Conservation (phyloP, 1,284 basidiomycete species). For the Cryptococcus floricola region DNA sequence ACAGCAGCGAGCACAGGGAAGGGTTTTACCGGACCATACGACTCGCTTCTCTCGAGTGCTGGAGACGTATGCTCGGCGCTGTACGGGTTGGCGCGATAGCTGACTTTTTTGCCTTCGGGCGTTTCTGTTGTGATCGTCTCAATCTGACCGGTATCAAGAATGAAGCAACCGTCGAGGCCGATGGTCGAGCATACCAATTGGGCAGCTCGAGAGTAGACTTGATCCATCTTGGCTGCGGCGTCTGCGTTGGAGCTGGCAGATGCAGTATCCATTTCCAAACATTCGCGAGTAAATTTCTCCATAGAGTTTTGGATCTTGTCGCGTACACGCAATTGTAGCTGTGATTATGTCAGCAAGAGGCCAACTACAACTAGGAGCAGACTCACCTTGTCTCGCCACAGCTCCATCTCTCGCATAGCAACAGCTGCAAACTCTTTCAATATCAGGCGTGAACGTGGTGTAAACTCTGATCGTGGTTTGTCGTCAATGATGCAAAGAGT, state of each 20-base stretch:
- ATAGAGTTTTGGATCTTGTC: slow-evolving; percentile 92
- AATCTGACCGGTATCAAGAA: slow-evolving; percentile 86
- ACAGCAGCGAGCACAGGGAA: slow-evolving; percentile 38
- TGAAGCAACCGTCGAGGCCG: slow-evolving; percentile 84
- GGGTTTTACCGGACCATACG: slow-evolving; percentile 34
- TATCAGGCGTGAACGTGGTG: slow-evolving; percentile 81
- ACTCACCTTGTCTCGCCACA: slow-evolving; percentile 83
- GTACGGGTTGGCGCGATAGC: slow-evolving; percentile 52
- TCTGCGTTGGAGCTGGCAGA: slow-evolving; percentile 27
- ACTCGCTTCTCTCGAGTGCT: slow-evolving; percentile 30
- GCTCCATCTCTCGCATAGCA: slow-evolving; percentile 91
- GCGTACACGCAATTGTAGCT: slow-evolving; percentile 84
- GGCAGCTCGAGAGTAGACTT: slow-evolving; percentile 80
- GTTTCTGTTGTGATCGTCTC: slow-evolving; percentile 67
- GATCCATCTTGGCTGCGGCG: slow-evolving; percentile 62
- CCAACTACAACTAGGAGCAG: background rate
- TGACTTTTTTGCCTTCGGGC: slow-evolving; percentile 44
- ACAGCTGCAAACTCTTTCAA: slow-evolving; percentile 90
- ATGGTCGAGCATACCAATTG: slow-evolving; percentile 82
- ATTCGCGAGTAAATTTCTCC: slow-evolving; percentile 92
- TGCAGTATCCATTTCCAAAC: slow-evolving; percentile 76
- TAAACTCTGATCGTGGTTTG: slow-evolving; percentile 75
- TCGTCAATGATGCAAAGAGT: slow-evolving; percentile 83
- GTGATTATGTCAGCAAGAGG: slow-evolving; percentile 2
- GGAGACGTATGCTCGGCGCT: slow-evolving; percentile 20